Percentiles rank a stretch among this genome's conserved stretches.
These are phyloP conservation scores for Penicillium verrucosum DNA, from an alignment of 2,329 filamentous ascomycete genomes.

Conservation along the genomic window DNA sequence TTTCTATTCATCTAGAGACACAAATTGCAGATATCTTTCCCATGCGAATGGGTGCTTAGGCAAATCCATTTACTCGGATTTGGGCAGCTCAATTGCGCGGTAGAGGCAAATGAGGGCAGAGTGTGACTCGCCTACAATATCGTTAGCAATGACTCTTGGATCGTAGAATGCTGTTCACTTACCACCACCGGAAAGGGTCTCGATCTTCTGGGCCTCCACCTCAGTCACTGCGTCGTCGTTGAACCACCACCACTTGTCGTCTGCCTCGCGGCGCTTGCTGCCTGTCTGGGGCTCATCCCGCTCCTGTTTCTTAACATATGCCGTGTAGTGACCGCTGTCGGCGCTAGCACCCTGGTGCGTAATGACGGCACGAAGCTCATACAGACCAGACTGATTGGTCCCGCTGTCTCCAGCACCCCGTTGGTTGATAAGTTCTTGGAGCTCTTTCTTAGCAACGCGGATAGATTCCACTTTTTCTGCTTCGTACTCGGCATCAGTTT, in stretches of 20 bases:
- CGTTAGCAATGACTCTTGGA: constrained; percentile 19
- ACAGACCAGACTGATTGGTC: constrained; percentile 89
- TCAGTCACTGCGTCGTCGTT: constrained; percentile 97
- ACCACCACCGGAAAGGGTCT: constrained; percentile 84
- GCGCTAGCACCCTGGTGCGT: constrained; percentile 96
- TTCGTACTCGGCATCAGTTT: constrained; percentile 91
- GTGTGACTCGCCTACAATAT: constrained; percentile 46
- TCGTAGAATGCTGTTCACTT: constrained; percentile 27
- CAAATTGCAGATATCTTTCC: constrained; percentile 2
- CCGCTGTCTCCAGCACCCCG: constrained; percentile 73
- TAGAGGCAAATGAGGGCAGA: constrained; percentile 52
- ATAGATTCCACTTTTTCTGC: constrained; percentile 76
- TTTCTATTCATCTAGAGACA: constrained; percentile 27
- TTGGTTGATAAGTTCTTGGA: constrained; percentile 72
- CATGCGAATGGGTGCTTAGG: background rate
- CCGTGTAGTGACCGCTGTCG: constrained; percentile 96
- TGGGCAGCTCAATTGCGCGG: constrained; percentile 49
- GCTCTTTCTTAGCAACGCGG: constrained; percentile 79
- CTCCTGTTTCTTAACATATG: constrained; percentile 92
- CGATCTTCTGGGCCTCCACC: constrained; percentile 86
- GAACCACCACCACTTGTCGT: constrained; percentile 99
- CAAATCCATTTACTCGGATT: constrained; percentile 32
- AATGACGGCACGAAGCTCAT: constrained; percentile 89
- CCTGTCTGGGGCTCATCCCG: constrained; percentile 61
- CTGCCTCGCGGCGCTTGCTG: constrained; percentile 65